phyloP scores from a whole-genome alignment of 179 eudicot species.

The Drosera spatulata region DNA sequence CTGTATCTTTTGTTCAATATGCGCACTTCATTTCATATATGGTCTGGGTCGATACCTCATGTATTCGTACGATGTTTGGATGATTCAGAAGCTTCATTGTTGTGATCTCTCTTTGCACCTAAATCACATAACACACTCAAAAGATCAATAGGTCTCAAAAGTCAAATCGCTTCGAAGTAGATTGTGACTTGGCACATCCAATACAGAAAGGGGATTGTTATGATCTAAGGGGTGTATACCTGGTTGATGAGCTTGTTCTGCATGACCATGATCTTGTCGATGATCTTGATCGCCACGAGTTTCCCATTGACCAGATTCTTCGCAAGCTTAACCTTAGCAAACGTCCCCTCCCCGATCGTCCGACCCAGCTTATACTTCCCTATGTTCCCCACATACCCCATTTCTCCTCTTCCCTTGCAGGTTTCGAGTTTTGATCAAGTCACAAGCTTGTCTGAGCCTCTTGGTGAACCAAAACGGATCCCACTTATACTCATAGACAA shows the following conservation, averaged over 20 bases:
- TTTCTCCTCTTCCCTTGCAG: not conserved
- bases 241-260: constrained; percentile 41
- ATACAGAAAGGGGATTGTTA: not conserved
- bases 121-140: not conserved
- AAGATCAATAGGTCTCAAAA: not conserved
- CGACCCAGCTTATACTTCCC: constrained; percentile 44
- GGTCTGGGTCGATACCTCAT: constrained; percentile 25
- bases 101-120: constrained; percentile 53
- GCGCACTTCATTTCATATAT: not conserved
- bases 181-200: too few species aligned
- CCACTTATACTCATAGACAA: too few species aligned
- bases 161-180: not conserved
- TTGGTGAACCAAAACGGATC: too few species aligned
- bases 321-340: constrained; percentile 54
- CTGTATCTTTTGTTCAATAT: not conserved
- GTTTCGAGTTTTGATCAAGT: too few species aligned
- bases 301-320: constrained; percentile 25
- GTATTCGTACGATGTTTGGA: constrained; percentile 48
- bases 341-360: constrained; percentile 52
- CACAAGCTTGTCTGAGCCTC: too few species aligned
- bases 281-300: constrained; percentile 47
- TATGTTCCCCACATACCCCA: constrained; percentile 18
- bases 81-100: constrained; percentile 52
- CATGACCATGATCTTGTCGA: constrained; percentile 41
- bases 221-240: constrained; percentile 10